These are phyloP conservation scores for Colletotrichum musicola DNA, from an alignment of 2,329 filamentous ascomycete species.

Conservation along the genomic window DNA sequence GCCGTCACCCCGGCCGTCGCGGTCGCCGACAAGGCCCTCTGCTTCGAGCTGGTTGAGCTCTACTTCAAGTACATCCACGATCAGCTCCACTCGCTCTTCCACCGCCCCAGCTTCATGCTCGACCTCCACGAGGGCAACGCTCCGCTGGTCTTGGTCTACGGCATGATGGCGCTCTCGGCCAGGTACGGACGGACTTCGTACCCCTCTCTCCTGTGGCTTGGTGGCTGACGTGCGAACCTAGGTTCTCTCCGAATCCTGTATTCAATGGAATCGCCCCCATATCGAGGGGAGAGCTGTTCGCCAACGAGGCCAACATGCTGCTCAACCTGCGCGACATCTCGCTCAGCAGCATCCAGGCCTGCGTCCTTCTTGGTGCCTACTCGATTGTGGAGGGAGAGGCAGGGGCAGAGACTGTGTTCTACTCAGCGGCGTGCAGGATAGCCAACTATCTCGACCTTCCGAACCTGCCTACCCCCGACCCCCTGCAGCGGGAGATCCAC, in stretches of 20 bases:
- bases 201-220: not conserved
- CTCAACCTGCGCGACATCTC: slow-evolving; percentile 52
- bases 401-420: slow-evolving; percentile 53
- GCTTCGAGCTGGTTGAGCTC: slow-evolving; percentile 46
- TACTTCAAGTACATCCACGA: slow-evolving; percentile 51
- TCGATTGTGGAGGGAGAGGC: slow-evolving; percentile 51
- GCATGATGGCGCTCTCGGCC: slow-evolving; percentile 44
- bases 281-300: slow-evolving; percentile 43
- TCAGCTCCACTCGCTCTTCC: slow-evolving; percentile 50
- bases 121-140: slow-evolving; percentile 42
- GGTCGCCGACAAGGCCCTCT: slow-evolving; percentile 38
- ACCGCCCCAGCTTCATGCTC: slow-evolving; percentile 44
- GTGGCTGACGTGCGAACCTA: not conserved
- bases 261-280: slow-evolving; percentile 42
- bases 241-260: slow-evolving; percentile 42
- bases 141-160: slow-evolving; percentile 42
- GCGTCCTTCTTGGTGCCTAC: slow-evolving; percentile 51
- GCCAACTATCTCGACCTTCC: slow-evolving; percentile 52
- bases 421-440: slow-evolving; percentile 52
- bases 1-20: slow-evolving; percentile 36
- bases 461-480: slow-evolving; percentile 44
- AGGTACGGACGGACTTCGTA: slow-evolving; percentile 15
- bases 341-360: slow-evolving; percentile 53
- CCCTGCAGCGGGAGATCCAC: slow-evolving; percentile 52
- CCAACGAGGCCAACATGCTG: slow-evolving; percentile 42